phyloP scores from a whole-genome alignment of 2,329 filamentous ascomycete species.

The Aspergillus nomiae region DNA sequence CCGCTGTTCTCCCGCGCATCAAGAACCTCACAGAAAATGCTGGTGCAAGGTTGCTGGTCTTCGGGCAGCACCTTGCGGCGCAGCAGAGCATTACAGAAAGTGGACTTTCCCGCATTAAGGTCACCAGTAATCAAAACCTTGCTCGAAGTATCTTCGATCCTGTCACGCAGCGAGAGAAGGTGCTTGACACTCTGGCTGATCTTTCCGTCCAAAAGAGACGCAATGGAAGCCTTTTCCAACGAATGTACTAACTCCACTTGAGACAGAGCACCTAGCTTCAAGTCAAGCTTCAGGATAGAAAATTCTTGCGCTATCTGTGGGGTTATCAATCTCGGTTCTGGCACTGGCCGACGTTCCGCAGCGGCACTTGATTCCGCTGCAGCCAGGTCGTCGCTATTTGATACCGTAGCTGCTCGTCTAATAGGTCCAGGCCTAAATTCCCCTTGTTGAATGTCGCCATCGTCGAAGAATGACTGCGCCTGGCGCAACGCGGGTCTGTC shows the following conservation, averaged over 20 bases:
- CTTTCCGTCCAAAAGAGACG: conserved; percentile 87
- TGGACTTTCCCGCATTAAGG: conserved; percentile 95
- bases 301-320: conserved; percentile 95
- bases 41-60: conserved; percentile 96
- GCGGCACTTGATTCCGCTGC: conserved; percentile 74
- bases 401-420: conserved; percentile 71
- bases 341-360: conserved; percentile 61
- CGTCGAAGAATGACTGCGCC: conserved; percentile 38
- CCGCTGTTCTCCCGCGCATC: conserved; percentile 89
- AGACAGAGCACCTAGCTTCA: conserved; percentile 83
- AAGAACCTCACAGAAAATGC: conserved; percentile 96
- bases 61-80: conserved; percentile 91
- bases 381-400: conserved; percentile 60
- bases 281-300: conserved; percentile 88
- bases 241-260: conserved; percentile 94
- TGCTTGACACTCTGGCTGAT: conserved; percentile 93
- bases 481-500: conserved; percentile 40
- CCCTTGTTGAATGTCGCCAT: conserved; percentile 23
- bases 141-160: conserved; percentile 95
- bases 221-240: conserved; percentile 87
- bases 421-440: conserved; percentile 54
- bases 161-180: conserved; percentile 79
- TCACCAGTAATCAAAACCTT: conserved; percentile 97
- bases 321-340: conserved; percentile 82
- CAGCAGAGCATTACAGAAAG: conserved; percentile 96